Evolutionary conservation across 352 stramenopile genomes (phyloP), one percentile per base, ranked within the genome.

Genomic region (Globisporangium solare): DNA sequence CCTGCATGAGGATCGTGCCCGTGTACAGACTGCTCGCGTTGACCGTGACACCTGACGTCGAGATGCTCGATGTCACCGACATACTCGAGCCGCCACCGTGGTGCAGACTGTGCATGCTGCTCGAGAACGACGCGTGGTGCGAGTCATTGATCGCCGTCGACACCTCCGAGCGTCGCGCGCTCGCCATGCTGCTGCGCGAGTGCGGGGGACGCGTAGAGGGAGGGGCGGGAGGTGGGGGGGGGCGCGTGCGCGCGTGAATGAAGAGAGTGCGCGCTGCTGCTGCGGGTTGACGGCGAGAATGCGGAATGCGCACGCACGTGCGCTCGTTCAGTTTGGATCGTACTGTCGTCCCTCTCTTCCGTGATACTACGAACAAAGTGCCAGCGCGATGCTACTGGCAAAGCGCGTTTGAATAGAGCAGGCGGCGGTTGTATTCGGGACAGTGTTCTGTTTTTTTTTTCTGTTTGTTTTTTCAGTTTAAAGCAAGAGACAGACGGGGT

Each of bases 1-100:
- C 80, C 10, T 86, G 71, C 20, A 86, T 60, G 20, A 76, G 66
- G 50, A 84, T 54, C 21, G 79, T 64, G 61, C 71, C 70, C 15
- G 62, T 59, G 51, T 59, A 59, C 24, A 52, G 42, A 12, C 46
- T 51, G 21, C 47, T 24, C 18, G 56, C 40, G n/a, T 41, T 52
- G 21, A 17, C 32, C 3, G 51, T 20, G 10, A 17, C 17, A 6
- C 40, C 32, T 10, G 59, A 47, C 12, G 53, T 15, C 40, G 53
- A 51, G 42, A 20, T 24, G 21, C 39, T 43, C n/a, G 47, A 43
- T 15, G 37, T 35, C 41, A 57, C 27, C 53, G 37, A 51, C 10
- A 32, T 47, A 17, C 45, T 57, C 20, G 46, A 51, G 24, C 41
- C 24, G 31, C 32, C 41, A 3, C n/a, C 45, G 39, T 57, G 27